Evolutionary conservation across 192 early-diverging fungal species (phyloP), one percentile per base, ranked within the genome.

Genomic region (Umbelopsis isabellina): DNA sequence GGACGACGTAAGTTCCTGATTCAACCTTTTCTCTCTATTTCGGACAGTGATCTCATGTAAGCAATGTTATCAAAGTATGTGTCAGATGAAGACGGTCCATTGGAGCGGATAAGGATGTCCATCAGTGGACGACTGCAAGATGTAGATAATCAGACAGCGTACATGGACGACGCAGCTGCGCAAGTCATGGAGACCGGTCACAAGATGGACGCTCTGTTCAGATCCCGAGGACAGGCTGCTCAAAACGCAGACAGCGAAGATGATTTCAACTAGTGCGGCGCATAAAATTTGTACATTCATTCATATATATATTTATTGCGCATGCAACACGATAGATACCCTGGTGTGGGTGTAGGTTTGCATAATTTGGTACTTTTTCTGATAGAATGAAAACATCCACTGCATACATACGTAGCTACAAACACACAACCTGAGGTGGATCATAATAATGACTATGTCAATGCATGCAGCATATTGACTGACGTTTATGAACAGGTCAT

Each of bases 11-110:
- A 20, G 48, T 49, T 10, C 37, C 37, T 6, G 10, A 9, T 41
- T 41, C 1, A 4, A 41, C 6, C 2, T 41, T 9, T 9, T 41
- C 0, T 41, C 37, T 41, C 27, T 0, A 41, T 41, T 41, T 41
- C 0, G 6, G 0, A 21, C 20, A 18, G 18, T 4, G 12, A 16
- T 10, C 48, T 16, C 48, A 49, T 49, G 12, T 18, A 20, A 12
- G 4, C 16, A 2, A 0, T 49, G 37, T 41, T 30, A 41, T 41
- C 37, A 41, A 5, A 49, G 13, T 61, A 61, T 61, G 16, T n/a
- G 27, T 61, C 30, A 35, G 55, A 61, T n/a, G 55, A 61, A 35
- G 55, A 61, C 15, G 55, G 55, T 13, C 55, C 55, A 35, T 35
- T 61, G 3, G 13, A 61, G 25, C 25, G 55, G 15, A 35, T 61